These are phyloP conservation scores for Aristolochia fimbriata DNA, from an alignment of 164 flowering plant species.

Conservation along the genomic window DNA sequence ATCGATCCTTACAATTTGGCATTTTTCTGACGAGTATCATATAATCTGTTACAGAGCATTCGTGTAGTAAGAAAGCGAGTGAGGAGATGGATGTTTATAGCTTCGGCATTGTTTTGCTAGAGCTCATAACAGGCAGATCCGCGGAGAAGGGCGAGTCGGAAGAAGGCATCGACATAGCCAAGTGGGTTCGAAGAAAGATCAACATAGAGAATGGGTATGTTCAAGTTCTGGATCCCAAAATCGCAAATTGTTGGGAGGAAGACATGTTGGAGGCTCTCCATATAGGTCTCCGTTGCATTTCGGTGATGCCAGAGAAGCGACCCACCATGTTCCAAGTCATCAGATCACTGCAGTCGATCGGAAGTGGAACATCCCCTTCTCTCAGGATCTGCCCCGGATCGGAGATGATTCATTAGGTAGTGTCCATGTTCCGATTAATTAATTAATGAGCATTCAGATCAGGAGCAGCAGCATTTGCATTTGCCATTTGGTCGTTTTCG, in stretches of 20 bases:
- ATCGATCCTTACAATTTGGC: too few relatives aligned
- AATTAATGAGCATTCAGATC: too few relatives aligned
- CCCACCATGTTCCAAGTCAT: slow-evolving; percentile 63
- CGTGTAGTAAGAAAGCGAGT: slow-evolving; percentile 49
- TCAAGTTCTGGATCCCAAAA: slow-evolving; percentile 55
- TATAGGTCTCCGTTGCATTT: slow-evolving; percentile 66
- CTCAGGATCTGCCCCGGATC: slow-evolving; percentile 4
- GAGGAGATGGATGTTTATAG: slow-evolving; percentile 72
- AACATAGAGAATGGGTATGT: slow-evolving; percentile 50
- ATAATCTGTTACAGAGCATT: slow-evolving; percentile 34
- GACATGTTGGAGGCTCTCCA: slow-evolving; percentile 59
- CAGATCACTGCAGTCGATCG: slow-evolving; percentile 45
- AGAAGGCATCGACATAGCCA: slow-evolving; percentile 47
- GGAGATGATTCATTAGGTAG: too few relatives aligned
- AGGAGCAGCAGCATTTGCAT: too few relatives aligned
- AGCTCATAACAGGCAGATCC: slow-evolving; percentile 65
- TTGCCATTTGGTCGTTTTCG: too few relatives aligned
- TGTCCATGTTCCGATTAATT: slow-evolving; percentile 6
- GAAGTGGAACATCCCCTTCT: slow-evolving; percentile 5
- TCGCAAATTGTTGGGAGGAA: slow-evolving; percentile 26
- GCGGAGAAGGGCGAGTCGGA: slow-evolving; percentile 31
- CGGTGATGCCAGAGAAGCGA: slow-evolving; percentile 61
- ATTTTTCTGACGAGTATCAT: too few relatives aligned
- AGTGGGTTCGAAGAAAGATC: slow-evolving; percentile 74
- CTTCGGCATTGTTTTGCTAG: slow-evolving; percentile 71